Conservation (phyloP, 2,329 filamentous ascomycete genomes). For the Claviceps sp. region DNA sequence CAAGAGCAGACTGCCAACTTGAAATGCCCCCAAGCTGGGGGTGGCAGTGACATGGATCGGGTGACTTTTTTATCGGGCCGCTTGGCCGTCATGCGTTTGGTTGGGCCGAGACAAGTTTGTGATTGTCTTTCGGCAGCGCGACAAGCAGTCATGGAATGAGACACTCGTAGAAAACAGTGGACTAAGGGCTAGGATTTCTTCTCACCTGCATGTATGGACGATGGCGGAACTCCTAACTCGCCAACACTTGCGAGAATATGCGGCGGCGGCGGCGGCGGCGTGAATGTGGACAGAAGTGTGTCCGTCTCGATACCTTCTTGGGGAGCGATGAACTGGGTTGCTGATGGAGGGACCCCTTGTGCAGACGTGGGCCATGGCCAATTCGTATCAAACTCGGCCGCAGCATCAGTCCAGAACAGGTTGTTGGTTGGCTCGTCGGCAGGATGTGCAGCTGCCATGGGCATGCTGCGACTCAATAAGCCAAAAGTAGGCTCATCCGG, state of each 20-base stretch:
- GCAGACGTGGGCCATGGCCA: constrained; percentile 6
- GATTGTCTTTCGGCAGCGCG: not conserved
- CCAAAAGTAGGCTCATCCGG: not conserved
- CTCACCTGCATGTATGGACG: constrained; percentile 1
- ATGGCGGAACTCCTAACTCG: not conserved
- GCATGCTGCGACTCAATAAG: not conserved
- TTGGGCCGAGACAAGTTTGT: not conserved
- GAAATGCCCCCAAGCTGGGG: not conserved
- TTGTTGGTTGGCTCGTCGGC: not conserved
- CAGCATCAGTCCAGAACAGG: not conserved
- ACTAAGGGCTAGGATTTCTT: not conserved
- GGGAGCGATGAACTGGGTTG: not conserved
- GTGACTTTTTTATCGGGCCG: not conserved
- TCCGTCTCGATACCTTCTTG: not conserved
- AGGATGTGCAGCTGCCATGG: not conserved
- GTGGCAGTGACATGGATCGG: not conserved
- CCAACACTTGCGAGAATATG: not conserved
- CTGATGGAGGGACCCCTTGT: not conserved
- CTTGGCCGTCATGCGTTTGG: not conserved
- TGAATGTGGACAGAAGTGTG: not conserved
- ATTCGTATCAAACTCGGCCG: constrained; percentile 1
- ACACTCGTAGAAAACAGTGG: not conserved
- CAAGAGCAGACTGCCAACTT: not conserved
- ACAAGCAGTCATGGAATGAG: not conserved
- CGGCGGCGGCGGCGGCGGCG: not conserved